These are phyloP conservation scores for Mortierella sp. DNA, from an alignment of 371 early-diverging fungal species.

Conservation along the genomic window DNA sequence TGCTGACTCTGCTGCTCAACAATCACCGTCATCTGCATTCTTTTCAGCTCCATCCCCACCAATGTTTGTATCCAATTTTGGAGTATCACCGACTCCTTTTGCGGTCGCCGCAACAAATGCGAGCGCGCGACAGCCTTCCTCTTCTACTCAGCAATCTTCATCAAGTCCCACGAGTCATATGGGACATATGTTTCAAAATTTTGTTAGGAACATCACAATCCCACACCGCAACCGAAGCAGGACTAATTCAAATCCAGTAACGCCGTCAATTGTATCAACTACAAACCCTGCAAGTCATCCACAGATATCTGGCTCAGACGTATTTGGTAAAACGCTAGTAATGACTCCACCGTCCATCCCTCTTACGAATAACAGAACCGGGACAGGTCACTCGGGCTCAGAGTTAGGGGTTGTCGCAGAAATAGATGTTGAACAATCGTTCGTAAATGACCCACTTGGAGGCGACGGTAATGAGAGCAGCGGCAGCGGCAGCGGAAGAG, in stretches of 20 bases:
- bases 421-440: slow-evolving; percentile 19
- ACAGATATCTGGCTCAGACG: slow-evolving; percentile 19
- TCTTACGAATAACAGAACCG: slow-evolving; percentile 15
- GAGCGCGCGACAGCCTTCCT: slow-evolving; percentile 2
- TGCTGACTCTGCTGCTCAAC: slow-evolving; percentile 20
- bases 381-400: slow-evolving; percentile 25
- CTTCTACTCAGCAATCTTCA: slow-evolving; percentile 9
- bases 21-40: slow-evolving; percentile 49
- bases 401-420: slow-evolving; percentile 47
- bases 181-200: slow-evolving; percentile 51
- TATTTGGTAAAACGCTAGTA: slow-evolving; percentile 47
- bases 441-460: slow-evolving; percentile 4
- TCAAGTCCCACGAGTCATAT: slow-evolving; percentile 40
- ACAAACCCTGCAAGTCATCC: slow-evolving; percentile 2
- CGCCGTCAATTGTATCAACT: slow-evolving; percentile 5
- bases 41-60: slow-evolving; percentile 50
- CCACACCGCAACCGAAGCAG: slow-evolving; percentile 52
- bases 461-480: slow-evolving; percentile 18
- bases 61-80: slow-evolving; percentile 36
- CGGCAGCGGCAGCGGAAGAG: slow-evolving; percentile 21
- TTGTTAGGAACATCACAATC: slow-evolving; percentile 49
- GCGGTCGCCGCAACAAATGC: slow-evolving; percentile 9
- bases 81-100: slow-evolving; percentile 36
- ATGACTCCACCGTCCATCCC: slow-evolving; percentile 26
- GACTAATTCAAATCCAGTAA: slow-evolving; percentile 44